Percentiles rank a stretch among this genome's conserved stretches.
These are phyloP conservation scores for Remersonia thermophila DNA, from an alignment of 2,329 filamentous ascomycete genomes.

Conservation along the genomic window DNA sequence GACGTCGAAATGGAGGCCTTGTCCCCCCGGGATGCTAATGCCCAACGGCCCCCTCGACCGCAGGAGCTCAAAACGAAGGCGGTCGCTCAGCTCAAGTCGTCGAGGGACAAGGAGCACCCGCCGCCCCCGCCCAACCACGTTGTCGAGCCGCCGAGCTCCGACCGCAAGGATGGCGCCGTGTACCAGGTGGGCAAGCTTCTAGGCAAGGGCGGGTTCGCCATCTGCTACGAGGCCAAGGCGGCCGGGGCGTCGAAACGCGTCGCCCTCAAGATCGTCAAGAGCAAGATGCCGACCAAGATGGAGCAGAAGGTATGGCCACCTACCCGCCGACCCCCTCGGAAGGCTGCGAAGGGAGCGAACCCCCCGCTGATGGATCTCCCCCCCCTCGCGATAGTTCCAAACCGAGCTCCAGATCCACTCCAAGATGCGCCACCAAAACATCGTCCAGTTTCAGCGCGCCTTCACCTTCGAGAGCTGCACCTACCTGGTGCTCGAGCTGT, in stretches of 20 bases:
- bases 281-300: conserved; percentile 70
- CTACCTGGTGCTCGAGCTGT: conserved; percentile 88
- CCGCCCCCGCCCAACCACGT: conserved; percentile 50
- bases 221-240: conserved; percentile 63
- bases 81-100: conserved; percentile 39
- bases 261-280: conserved; percentile 74
- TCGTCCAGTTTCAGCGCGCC: conserved; percentile 88
- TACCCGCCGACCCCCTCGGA: neutral
- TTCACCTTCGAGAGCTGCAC: conserved; percentile 84
- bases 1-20: conserved; percentile 50
- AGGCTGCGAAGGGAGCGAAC: too few species aligned
- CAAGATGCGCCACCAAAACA: conserved; percentile 91
- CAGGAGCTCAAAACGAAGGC: conserved; percentile 43
- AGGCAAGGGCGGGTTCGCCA: conserved; percentile 72
- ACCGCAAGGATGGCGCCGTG: conserved; percentile 56
- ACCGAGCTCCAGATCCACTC: conserved; percentile 94
- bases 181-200: conserved; percentile 65
- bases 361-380: conserved; percentile 10
- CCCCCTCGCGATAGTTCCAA: conserved; percentile 42
- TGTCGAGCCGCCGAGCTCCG: conserved; percentile 50
- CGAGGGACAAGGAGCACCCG: conserved; percentile 54
- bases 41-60: conserved; percentile 35
- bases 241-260: conserved; percentile 54
- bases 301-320: conserved; percentile 56
- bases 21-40: conserved; percentile 53